Percentiles rank a stretch among this genome's conserved stretches.
These are phyloP conservation scores for Skeletonema tropicum DNA, from an alignment of 108 stramenopile genomes.

Conservation along the genomic window DNA sequence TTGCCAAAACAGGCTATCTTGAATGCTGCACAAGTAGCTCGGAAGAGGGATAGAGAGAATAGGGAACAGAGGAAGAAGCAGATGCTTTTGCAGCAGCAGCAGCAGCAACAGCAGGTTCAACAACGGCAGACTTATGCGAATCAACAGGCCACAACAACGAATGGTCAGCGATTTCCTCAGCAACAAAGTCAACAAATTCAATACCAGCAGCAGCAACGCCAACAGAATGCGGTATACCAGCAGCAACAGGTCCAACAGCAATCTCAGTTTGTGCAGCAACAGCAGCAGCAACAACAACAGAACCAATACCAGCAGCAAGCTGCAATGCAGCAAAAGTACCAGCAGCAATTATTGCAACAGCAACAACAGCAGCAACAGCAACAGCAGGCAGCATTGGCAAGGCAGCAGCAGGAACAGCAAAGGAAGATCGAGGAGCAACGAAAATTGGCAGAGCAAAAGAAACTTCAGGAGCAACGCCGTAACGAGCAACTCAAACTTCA, in stretches of 20 bases:
- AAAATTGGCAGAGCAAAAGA: constrained; percentile 27
- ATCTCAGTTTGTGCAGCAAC: constrained; percentile 17
- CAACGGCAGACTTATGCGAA: constrained; percentile 9
- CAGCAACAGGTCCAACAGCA: constrained; percentile 29
- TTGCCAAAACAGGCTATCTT: constrained; percentile 76
- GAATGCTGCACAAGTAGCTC: constrained; percentile 81
- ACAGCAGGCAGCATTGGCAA: constrained; percentile 4
- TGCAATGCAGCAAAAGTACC: neutral
- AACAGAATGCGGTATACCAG: constrained; percentile 2
- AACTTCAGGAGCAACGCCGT: constrained; percentile 37
- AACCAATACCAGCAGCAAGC: constrained; percentile 8
- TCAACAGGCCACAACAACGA: constrained; percentile 6
- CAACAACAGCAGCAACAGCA: constrained; percentile 24
- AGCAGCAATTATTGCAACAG: constrained; percentile 33
- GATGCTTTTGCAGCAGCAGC: constrained; percentile 25
- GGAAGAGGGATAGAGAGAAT: constrained; percentile 63
- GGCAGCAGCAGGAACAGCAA: constrained; percentile 18
- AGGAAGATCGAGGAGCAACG: constrained; percentile 27
- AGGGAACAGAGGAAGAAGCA: constrained; percentile 47
- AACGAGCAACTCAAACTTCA: constrained; percentile 31
- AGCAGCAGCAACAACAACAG: constrained; percentile 15
- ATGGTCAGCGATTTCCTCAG: neutral
- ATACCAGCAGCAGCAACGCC: neutral
- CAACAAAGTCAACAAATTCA: constrained; percentile 16
- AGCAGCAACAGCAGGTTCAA: constrained; percentile 1